Evolutionary conservation across 169 alveolate genomes (phyloP).

Genomic region (Amoebophrya sp.): DNA sequence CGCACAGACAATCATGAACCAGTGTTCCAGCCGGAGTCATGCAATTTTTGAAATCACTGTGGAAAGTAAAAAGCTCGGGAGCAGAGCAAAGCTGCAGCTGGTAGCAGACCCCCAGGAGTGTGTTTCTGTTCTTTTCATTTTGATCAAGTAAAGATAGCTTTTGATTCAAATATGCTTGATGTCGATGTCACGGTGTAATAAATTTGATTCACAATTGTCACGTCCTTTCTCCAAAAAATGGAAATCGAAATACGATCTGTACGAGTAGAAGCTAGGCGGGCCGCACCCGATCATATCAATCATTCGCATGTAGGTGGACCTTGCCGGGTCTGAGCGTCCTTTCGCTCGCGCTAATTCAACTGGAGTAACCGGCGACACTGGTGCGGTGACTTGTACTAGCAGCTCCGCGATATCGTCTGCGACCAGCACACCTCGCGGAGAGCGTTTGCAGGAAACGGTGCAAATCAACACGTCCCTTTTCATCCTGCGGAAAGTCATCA

Average conservation of each 20-base stretch:
- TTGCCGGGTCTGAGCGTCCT: background rate
- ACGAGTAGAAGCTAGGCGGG: too few relatives aligned
- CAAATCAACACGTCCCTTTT: background rate
- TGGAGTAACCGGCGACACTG: too few relatives aligned
- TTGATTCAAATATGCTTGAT: too few relatives aligned
- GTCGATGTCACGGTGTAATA: too few relatives aligned
- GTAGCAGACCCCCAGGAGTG: background rate
- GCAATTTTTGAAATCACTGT: background rate
- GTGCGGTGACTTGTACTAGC: too few relatives aligned
- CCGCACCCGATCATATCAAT: background rate
- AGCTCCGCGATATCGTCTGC: too few relatives aligned
- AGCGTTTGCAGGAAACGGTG: conserved; percentile 4
- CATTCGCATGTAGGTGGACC: background rate
- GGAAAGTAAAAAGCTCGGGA: background rate
- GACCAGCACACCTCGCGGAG: background rate
- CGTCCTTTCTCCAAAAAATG: too few relatives aligned
- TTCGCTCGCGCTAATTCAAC: too few relatives aligned
- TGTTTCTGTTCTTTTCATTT: too few relatives aligned
- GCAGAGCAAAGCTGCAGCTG: background rate
- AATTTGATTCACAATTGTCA: too few relatives aligned
- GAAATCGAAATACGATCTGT: too few relatives aligned
- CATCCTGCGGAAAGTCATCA: conserved; percentile 11
- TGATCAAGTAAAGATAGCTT: too few relatives aligned
- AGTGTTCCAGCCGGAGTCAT: background rate
- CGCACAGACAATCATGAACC: background rate